Percentiles rank a stretch among this genome's conserved stretches.
Conservation (phyloP, 2,329 filamentous ascomycete species). For the Trichoderma lentiforme region DNA sequence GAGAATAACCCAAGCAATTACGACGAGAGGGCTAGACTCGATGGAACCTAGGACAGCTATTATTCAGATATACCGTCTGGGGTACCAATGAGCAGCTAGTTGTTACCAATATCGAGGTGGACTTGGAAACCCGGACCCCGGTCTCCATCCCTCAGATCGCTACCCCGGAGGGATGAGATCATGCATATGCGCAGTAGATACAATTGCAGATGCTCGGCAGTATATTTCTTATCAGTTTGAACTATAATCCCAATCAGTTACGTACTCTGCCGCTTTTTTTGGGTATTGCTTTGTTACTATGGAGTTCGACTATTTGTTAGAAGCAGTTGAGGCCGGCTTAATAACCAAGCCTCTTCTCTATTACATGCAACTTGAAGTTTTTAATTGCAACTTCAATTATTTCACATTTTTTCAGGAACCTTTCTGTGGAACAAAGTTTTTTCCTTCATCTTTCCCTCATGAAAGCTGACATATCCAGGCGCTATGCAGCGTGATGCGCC, state of each 20-base stretch:
- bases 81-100: neutral
- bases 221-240: neutral
- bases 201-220: neutral
- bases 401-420: neutral
- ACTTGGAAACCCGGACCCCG: neutral
- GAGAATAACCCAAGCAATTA: conserved; percentile 17
- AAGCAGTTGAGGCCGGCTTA: neutral
- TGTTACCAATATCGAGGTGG: neutral
- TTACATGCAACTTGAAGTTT: neutral
- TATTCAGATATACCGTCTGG: neutral
- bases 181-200: neutral
- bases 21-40: conserved; percentile 16
- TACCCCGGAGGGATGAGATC: conserved; percentile 1
- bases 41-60: neutral
- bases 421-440: neutral
- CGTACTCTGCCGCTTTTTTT: neutral
- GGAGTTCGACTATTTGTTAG: neutral
- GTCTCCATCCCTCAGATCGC: neutral
- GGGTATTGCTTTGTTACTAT: neutral
- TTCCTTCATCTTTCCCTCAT: neutral
- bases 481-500: neutral
- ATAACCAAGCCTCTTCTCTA: neutral
- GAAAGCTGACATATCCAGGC: neutral
- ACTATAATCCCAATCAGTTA: neutral
- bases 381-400: neutral